Conservation (phyloP, 2,329 filamentous ascomycete genomes). For the Dendryphion nanum region DNA sequence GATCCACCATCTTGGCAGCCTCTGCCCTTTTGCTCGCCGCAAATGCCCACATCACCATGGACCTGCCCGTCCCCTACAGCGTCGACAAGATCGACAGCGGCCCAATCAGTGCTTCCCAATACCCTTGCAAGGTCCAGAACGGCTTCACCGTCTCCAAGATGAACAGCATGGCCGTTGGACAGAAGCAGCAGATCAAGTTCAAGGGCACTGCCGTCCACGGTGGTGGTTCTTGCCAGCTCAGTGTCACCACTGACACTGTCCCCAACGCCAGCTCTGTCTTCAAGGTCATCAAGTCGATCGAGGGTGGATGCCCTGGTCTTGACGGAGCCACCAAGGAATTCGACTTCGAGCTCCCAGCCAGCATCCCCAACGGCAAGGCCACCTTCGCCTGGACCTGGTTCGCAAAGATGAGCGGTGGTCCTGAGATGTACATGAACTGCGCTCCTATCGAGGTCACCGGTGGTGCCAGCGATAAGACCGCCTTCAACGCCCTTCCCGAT, state of each 20-base stretch:
- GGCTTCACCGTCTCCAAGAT: constrained; percentile 30
- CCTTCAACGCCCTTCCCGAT: constrained; percentile 64
- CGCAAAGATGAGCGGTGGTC: constrained; percentile 73
- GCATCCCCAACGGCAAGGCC: constrained; percentile 72
- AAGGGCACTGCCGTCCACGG: constrained; percentile 76
- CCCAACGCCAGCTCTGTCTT: constrained; percentile 58
- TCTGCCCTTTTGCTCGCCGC: constrained; percentile 55
- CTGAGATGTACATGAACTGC: constrained; percentile 98
- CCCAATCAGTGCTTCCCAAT: constrained; percentile 65
- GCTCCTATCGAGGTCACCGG: constrained; percentile 67
- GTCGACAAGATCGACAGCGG: constrained; percentile 55
- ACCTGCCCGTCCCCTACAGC: constrained; percentile 62
- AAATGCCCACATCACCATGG: constrained; percentile 75
- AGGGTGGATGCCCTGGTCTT: constrained; percentile 75
- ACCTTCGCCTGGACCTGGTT: constrained; percentile 93
- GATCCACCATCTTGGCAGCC: constrained; percentile 48
- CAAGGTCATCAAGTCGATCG: constrained; percentile 86
- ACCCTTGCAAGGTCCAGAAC: constrained; percentile 62
- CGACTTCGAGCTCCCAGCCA: constrained; percentile 68
- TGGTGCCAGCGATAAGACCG: constrained; percentile 50
- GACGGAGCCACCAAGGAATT: constrained; percentile 42
- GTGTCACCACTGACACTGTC: constrained; percentile 66
- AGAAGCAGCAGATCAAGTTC: constrained; percentile 62
- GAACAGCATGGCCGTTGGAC: constrained; percentile 61
- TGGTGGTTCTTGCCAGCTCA: constrained; percentile 87